Conservation (phyloP, 2,329 filamentous ascomycete species). For the Cladosporium velox region DNA sequence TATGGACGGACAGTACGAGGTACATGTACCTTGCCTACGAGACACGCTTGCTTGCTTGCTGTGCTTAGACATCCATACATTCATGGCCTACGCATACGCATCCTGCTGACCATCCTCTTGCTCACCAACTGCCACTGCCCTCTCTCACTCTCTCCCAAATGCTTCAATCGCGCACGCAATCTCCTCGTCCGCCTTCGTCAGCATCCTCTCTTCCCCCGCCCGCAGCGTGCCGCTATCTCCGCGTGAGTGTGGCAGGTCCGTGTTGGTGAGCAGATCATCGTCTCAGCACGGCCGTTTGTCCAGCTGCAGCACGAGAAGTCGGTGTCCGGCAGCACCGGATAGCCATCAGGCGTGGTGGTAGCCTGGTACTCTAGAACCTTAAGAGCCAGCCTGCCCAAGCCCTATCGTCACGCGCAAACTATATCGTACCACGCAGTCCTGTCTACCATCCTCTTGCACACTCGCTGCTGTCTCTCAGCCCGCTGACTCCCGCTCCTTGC, state of each 20-base stretch:
- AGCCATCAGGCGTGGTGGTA: not conserved
- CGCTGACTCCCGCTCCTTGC: not conserved
- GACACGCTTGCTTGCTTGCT: not conserved
- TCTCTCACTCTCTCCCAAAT: not conserved
- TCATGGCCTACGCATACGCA: not conserved
- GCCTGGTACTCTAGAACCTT: not conserved
- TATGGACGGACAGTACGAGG: not conserved
- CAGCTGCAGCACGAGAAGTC: not conserved
- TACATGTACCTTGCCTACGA: not conserved
- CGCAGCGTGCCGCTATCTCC: not conserved
- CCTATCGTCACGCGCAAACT: conserved; percentile 6
- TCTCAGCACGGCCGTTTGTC: not conserved
- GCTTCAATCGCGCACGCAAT: not conserved
- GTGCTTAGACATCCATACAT: not conserved
- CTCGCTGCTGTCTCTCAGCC: not conserved
- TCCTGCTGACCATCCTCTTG: not conserved
- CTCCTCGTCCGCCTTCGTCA: not conserved
- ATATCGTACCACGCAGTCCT: not conserved
- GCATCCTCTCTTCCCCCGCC: not conserved
- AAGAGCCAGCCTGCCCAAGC: not conserved
- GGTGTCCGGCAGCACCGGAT: conserved; percentile 8
- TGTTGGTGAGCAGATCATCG: not conserved
- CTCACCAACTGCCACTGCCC: not conserved
- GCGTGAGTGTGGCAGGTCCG: not conserved
- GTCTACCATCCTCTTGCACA: not conserved